These are phyloP conservation scores for Quercus tomentella DNA, from an alignment of 331 rosid species.

Conservation along the genomic window DNA sequence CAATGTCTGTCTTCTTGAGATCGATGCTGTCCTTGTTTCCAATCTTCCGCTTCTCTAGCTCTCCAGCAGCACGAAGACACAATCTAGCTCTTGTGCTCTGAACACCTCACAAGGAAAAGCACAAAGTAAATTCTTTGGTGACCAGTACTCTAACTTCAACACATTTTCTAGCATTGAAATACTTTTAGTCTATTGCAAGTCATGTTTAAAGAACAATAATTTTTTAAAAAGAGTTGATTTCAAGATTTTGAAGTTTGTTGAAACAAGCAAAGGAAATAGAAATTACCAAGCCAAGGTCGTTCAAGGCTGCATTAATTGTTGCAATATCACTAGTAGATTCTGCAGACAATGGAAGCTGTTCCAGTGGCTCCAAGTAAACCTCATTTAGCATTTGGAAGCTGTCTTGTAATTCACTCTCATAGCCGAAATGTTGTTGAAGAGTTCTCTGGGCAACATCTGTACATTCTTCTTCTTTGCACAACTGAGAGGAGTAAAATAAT, in stretches of 20 bases:
- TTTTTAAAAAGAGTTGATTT: not conserved
- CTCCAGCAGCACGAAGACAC: slow-evolving; percentile 71
- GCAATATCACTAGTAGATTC: slow-evolving; percentile 21
- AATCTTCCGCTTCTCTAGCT: slow-evolving; percentile 36
- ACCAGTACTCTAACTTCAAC: too few species aligned
- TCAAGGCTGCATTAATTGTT: slow-evolving; percentile 29
- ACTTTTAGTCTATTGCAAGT: too few species aligned
- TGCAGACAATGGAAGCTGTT: slow-evolving; percentile 44
- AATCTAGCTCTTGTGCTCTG: slow-evolving; percentile 56
- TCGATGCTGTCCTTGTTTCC: slow-evolving; percentile 28
- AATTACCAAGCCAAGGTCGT: slow-evolving; percentile 70
- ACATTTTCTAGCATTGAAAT: not conserved
- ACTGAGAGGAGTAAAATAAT: slow-evolving; percentile 49
- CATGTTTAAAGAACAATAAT: too few species aligned
- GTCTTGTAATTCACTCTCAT: slow-evolving; percentile 26
- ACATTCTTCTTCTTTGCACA: slow-evolving; percentile 23
- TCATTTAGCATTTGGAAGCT: slow-evolving; percentile 37
- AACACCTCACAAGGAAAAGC: slow-evolving; percentile 3
- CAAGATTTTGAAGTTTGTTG: not conserved
- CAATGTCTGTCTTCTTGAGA: slow-evolving; percentile 4
- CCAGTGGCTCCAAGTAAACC: slow-evolving; percentile 30
- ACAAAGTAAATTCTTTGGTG: not conserved
- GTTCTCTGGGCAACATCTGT: slow-evolving; percentile 26
- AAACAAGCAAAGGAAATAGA: not conserved
- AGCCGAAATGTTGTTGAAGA: slow-evolving; percentile 40